Base-by-base conservation (phyloP, 2,329 filamentous ascomycete species). In the Colletotrichum lindemuthianum region DNA sequence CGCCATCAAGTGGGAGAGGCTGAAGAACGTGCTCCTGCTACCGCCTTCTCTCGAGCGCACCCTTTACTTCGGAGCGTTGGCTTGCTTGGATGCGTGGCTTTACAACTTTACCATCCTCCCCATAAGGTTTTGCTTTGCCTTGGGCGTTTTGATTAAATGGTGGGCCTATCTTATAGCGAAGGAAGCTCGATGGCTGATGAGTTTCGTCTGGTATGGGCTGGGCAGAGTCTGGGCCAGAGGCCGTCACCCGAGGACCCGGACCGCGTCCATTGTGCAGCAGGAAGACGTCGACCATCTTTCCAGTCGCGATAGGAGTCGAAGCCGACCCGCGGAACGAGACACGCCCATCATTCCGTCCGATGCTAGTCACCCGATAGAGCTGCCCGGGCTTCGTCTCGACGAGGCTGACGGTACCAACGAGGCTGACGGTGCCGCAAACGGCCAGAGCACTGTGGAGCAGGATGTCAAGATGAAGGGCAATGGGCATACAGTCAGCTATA, bases 21-120 rank as follows among this genome's bases (percentile, higher is more conserved):
- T 99, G 11, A 86, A 92, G 69, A 98, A 98, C 74, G 96, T 97
- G 66, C 78, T 99, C 6, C 82, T 93, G 33, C 80, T 99, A 4
- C 93, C 95, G 0, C 86, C 88, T 0, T 92, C 91, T 66, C 83
- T 99, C 6, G 96, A 99, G 78, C 86, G 90, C 49, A 90, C 94
- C 0, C 84, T 99, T 6, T 88, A 89, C 65, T 98, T 99, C 77
- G 96, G 96, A 7, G 90, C 92, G 0, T 78, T 98, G 39, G 94
- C 95, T 7, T 99, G 96, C 77, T 82, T 99, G 6, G 96, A 99
- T 75, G 92, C 95, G 2, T 99, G 95, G 93, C 86, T 99, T 1
- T 96, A 97, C 78, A 96, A 93, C 1, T 96, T 99, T 71, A 99
- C 96, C 0, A 97, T 99, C 48, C 81, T 99, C 0, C 96, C 96